phyloP scores from a whole-genome alignment of 495 filamentous ascomycete genomes.

The Trichoderma virens region DNA sequence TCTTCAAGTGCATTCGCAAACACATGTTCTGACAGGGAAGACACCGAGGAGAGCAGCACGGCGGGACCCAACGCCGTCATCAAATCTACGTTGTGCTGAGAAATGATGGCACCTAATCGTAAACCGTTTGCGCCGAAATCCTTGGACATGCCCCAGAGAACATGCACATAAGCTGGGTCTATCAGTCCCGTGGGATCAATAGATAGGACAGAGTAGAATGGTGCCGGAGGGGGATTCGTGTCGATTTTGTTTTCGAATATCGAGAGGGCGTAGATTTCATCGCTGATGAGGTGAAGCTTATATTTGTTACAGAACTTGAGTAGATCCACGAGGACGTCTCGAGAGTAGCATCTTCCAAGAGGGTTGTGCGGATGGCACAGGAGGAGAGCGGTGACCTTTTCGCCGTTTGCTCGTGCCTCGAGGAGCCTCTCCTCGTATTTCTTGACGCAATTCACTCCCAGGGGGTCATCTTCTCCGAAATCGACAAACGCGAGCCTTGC shows the following conservation, averaged over 20 bases:
- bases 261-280: constrained; percentile 28
- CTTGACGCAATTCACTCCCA: constrained; percentile 25
- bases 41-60: constrained; percentile 39
- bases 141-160: constrained; percentile 36
- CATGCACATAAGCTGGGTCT: constrained; percentile 29
- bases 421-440: constrained; percentile 35
- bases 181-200: constrained; percentile 25
- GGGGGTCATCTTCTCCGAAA: constrained; percentile 32
- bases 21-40: constrained; percentile 28
- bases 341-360: constrained; percentile 22
- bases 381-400: constrained; percentile 33
- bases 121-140: constrained; percentile 37
- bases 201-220: constrained; percentile 31
- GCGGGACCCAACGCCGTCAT: constrained; percentile 27
- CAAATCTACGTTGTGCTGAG: constrained; percentile 14
- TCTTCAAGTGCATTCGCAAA: constrained; percentile 30
- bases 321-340: background rate
- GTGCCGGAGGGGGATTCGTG: background rate
- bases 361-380: constrained; percentile 35
- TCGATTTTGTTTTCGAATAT: constrained; percentile 16
- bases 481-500: constrained; percentile 26
- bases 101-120: constrained; percentile 28
- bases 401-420: constrained; percentile 13
- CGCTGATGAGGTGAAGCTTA: constrained; percentile 24
- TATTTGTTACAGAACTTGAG: constrained; percentile 20